Evolutionary conservation across 2,329 filamentous ascomycete genomes (phyloP), one percentile per base, ranked within the genome.

Genomic region (Claviceps africana): DNA sequence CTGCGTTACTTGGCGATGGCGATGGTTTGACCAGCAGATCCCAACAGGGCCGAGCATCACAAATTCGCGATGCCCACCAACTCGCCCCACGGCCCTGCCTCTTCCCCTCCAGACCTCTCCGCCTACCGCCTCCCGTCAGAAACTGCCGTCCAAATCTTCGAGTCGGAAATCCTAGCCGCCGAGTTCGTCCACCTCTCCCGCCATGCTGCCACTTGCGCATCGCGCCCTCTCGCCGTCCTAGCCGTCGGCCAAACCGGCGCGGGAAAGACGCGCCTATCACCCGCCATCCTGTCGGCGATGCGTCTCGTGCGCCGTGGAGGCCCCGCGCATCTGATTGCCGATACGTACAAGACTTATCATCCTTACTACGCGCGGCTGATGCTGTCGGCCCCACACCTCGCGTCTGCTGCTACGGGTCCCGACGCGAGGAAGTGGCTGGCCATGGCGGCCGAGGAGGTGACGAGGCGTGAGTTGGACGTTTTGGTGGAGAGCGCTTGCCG

Each of bases 301-400:
- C 50, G 15, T 48, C 55, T 47, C 43, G 53, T 50, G 42, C 51
- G 48, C 17, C 10, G 21, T 17, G 50, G 30, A 13, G 4, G 22
- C 8, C 54, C 61, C 17, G 66, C 64, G 19, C 72, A 75, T 62
- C 66, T 75, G 56, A 69, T 75, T 52, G 71, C 72, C 51, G 72
- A 75, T 65, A 70, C 69, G 22, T 74, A 72, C 67, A 75, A 75
- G 58, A 66, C 67, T 4, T 70, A 73, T 62, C 72, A 75, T 60
- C 72, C 72, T 0, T 54, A 62, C 19, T 73, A 72, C 60, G 31
- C 56, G 15, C n/a, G 50, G 2, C 62, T 71, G 28, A 55, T 68
- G 5, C 55, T 61, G 19, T 57, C 57, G 2, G 54, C 59, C 15
- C 65, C 68, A 4, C 55, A 61, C 2, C 61, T 70, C 19, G 70